Evolutionary conservation across 805 yeast genomes (phyloP), one percentile per base, ranked within the genome.

Genomic region (Candida boidinii): DNA sequence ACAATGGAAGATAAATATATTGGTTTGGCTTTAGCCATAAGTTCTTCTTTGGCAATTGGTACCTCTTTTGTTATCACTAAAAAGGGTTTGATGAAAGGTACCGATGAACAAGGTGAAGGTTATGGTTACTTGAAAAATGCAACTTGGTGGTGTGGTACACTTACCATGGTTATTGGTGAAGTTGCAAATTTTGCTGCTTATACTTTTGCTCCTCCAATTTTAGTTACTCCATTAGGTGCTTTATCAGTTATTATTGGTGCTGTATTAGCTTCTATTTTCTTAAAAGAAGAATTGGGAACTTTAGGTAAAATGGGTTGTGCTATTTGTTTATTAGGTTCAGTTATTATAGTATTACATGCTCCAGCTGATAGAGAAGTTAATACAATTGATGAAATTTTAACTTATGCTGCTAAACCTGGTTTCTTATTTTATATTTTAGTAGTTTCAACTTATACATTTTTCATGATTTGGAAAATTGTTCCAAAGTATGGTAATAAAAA

Each of bases 271-370:
- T 80, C 95, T 3, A 54, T 86, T 4, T 85, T 86, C 49, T 62
- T 86, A 42, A 79, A 81, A 49, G 96, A 86, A 54, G 92, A 85
- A 49, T 69, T 86, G 38, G 96, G 96, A 2, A 72, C 81, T 8
- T 63, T 86, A 47, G 96, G 96, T 11, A 82, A 79, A 56, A 72
- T 87, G 79, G 96, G 96, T 3, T 87, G 95, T 61, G 94, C 94
- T 18, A 81, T 85, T 34, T 86, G 96, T 53, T 58, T 86, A 33
- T 66, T 87, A 52, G 96, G 96, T 1, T 78, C 94, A 2, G 86
- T 86, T 15, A 81, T 86, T 37, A 87, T 86, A 38, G 87, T 86
- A 16, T 62, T 86, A 38, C 95, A 86, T 52, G 96, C 96, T 19
- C 96, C 96, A 17, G 85, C 87, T n/a, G 96, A 86, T 57, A 83